These are phyloP conservation scores for Elongisporangium prolatum DNA, from an alignment of 352 stramenopile genomes.

Conservation along the genomic window DNA sequence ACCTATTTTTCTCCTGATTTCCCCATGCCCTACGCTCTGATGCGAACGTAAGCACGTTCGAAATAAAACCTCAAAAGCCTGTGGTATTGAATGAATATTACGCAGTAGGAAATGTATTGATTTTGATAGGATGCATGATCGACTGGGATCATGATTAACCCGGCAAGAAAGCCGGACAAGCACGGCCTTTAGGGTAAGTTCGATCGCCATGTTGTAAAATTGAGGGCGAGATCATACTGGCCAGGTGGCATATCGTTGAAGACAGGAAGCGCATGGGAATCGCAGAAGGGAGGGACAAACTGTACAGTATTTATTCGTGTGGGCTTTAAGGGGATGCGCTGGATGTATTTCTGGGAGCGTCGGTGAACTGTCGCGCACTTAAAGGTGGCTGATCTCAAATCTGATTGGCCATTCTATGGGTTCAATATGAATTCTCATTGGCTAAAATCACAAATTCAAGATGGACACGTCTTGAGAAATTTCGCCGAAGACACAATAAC, in stretches of 20 bases:
- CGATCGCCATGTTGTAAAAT: not conserved
- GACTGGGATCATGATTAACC: not conserved
- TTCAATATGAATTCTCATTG: not conserved
- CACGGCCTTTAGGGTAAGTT: not conserved
- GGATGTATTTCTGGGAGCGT: not conserved
- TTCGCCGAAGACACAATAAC: not conserved
- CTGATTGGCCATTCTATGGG: not conserved
- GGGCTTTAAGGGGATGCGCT: not conserved
- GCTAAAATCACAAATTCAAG: not conserved
- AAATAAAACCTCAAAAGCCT: not conserved
- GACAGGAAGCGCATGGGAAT: not conserved
- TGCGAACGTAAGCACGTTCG: not conserved
- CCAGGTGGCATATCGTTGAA: not conserved
- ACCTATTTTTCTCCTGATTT: not conserved
- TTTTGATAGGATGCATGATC: not conserved
- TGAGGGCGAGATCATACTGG: not conserved
- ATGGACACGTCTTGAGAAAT: not conserved
- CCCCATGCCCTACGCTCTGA: not conserved
- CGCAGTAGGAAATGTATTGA: not conserved
- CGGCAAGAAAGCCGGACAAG: not conserved
- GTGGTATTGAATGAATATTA: not conserved
- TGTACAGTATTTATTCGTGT: not conserved
- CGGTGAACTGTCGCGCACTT: not conserved
- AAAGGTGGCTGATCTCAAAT: not conserved
- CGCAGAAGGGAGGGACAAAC: not conserved